phyloP scores from a whole-genome alignment of 306 rosid species.

The Carpinus viminea region DNA sequence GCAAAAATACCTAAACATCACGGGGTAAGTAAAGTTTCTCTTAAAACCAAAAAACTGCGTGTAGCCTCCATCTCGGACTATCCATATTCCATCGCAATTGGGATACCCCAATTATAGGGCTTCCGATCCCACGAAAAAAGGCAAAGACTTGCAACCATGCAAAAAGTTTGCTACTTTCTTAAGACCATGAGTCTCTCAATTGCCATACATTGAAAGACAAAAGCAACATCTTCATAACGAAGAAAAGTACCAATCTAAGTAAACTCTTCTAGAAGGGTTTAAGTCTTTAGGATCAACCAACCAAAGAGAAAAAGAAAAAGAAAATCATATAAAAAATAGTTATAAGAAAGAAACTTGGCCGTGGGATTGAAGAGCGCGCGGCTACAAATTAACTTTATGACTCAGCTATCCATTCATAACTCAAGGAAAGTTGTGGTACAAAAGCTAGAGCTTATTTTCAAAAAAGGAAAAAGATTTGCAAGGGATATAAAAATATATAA shows the following conservation, averaged over 20 bases:
- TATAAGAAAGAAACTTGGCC: constrained; percentile 20
- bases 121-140: constrained; percentile 3
- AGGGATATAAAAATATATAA: background rate
- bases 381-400: constrained; percentile 34
- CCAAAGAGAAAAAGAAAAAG: constrained; percentile 5
- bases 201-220: constrained; percentile 6
- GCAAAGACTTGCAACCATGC: constrained; percentile 26
- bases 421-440: constrained; percentile 4
- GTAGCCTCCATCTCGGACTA: too few species aligned
- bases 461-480: background rate
- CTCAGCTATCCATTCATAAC: constrained; percentile 53
- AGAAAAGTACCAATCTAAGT: constrained; percentile 55
- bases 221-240: constrained; percentile 57
- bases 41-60: too few species aligned
- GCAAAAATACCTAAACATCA: too few species aligned
- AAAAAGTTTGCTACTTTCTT: constrained; percentile 5
- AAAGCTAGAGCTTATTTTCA: background rate
- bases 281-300: constrained; percentile 21
- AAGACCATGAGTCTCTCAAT: constrained; percentile 16
- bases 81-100: too few species aligned
- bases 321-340: background rate
- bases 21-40: too few species aligned
- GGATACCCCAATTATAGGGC: too few species aligned
- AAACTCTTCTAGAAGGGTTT: constrained; percentile 26
- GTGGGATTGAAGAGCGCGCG: constrained; percentile 39